Base-by-base conservation (phyloP, 805 yeast species). In the Wickerhamomyces rabaulensis region DNA sequence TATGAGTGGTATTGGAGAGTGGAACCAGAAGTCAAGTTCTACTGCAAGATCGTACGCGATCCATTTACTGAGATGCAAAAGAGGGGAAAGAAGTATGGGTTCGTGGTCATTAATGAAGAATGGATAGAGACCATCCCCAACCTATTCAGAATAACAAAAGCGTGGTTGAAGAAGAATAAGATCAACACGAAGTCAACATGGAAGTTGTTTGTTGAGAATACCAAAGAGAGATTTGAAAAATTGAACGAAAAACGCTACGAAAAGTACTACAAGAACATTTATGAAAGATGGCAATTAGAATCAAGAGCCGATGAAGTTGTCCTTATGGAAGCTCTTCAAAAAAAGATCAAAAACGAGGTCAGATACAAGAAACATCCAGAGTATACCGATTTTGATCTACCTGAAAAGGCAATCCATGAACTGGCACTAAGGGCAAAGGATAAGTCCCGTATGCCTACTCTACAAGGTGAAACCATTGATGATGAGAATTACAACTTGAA, bases 1-100 rank as follows among this genome's bases (percentile, higher is more conserved):
- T 74, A 80, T 46, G 89, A 90, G 51, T 92, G 96, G 95, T 92
- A 90, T 67, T 91, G 97, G 97, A 75, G 98, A 46, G 89, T 94
- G 12, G 99, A 94, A 64, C 98, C 98, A 3, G 85, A 85, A 53
- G 94, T 92, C 37, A 83, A 87, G 53, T 89, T 88, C 61, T 89
- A 75, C 62, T 92, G 99, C 66, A 97, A 92, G 63, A 65, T 90
- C 45, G 84, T 96, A 0, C 89, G 91, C 66, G 98, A 92, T 66
- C 96, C 97, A 13, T 94, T 92, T 60, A 54, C 74, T 15, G 88
- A 85, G 57, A 89, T 92, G 97, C 77, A 77, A 43, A 71, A 69
- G 42, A 58, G 62, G 48, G 76, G 79, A 40, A 91, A 91, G 65
- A 78, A 75, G 54, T 91, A 91, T 60, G 98, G 96, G 0, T 94